Base-by-base conservation (phyloP, 108 stramenopile species). In the Aurantiochytrium sp. region DNA sequence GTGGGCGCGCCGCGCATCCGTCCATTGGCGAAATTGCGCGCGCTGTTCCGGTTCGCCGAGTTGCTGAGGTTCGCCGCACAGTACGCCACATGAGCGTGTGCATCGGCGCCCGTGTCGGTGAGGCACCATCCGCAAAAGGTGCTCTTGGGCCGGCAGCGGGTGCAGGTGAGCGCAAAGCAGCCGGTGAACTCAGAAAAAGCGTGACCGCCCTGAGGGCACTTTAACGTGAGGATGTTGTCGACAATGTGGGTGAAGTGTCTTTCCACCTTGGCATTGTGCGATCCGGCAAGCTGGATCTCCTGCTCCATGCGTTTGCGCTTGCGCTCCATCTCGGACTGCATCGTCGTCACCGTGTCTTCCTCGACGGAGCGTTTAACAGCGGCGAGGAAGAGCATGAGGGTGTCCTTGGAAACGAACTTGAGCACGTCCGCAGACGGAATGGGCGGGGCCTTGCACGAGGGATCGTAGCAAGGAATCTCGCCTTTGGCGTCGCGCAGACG, bases 81-180 rank as follows among this genome's bases (percentile, higher is more conserved):
- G 19, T 81, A 41, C 17, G 73, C 73, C 0, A 81, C 73, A 81
- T 81, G 73, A 17, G 73, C 73, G 24, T 81, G 73, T 6, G 73
- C 73, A 48, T 81, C 73, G 6, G 39, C 45, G n/a, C 73, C 73
- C 27, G 42, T 48, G 73, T 81, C 73, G 6, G 73, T 27, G 73
- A 81, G 73, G 32, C 73, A 81, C 73, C 73, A 81, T 41, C 73
- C 73, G 32, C 73, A 81, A 48, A 81, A 81, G 1, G 73, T 48
- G 24, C 73, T 81, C 12, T 41, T 48, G 3, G 73, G 73, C 39
- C 45, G 39, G 24, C 73, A 81, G 6, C 45, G 73, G 36, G 39
- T 41, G 30, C 73, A 81, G 2, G 73, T 81, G 24, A 81, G 45
- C 8, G 73, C 73, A 48, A 81, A 81, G 45, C 73, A 81, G 39